Percentiles rank a stretch among this genome's conserved stretches.
Evolutionary conservation across 495 filamentous ascomycete species (phyloP).

Genomic region (Xylaria flabelliformis): DNA sequence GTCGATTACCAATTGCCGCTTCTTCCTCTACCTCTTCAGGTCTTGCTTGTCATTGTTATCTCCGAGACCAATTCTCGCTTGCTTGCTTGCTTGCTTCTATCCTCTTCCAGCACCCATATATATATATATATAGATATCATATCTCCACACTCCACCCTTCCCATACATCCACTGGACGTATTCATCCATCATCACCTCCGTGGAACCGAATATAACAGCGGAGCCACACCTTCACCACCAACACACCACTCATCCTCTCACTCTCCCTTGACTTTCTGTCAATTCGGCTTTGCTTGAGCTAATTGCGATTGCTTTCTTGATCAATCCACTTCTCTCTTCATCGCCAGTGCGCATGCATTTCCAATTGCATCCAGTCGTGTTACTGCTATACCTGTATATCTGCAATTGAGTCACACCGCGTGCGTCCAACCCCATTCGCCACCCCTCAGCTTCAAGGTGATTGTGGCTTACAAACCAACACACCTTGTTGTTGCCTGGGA

Average conservation of each 20-base stretch:
- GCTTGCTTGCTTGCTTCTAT: constrained; percentile 2
- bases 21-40: constrained; percentile 1
- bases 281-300: background rate
- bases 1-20: background rate
- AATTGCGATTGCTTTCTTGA: background rate
- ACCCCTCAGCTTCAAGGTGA: constrained; percentile 30
- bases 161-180: constrained; percentile 5
- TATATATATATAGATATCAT: too few relatives aligned
- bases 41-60: background rate
- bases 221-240: background rate
- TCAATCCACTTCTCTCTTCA: background rate
- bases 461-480: constrained; percentile 42
- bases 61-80: background rate
- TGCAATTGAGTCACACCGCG: constrained; percentile 26
- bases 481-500: constrained; percentile 23
- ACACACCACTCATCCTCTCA: background rate
- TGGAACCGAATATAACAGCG: constrained; percentile 8
- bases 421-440: constrained; percentile 30
- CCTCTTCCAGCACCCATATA: background rate
- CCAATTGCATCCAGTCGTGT: constrained; percentile 25
- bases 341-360: constrained; percentile 8
- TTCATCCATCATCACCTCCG: constrained; percentile 27
- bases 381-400: background rate
- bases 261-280: background rate
- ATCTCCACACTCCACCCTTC: background rate